Evolutionary conservation across 805 yeast species (phyloP), one percentile per base, ranked within the genome.

Genomic region (Starmerella etchellsii): DNA sequence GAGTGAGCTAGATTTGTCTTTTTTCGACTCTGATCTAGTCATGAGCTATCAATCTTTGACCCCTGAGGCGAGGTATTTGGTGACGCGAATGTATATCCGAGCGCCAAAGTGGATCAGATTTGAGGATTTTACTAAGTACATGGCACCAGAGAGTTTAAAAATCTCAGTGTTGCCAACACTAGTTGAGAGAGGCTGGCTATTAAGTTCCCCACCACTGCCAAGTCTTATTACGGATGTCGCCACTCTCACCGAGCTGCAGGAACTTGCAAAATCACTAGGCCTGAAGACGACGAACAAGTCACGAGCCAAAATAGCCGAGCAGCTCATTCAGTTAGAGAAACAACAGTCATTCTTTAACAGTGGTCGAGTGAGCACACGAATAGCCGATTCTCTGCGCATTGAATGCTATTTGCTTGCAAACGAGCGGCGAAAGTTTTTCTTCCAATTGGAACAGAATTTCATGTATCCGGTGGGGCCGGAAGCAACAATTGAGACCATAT

Each of bases 391-490:
- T 1, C 34, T 41, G 4, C 41, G 29, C 9, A 30, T 43, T 5
- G 27, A 36, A 16, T 37, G 49, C 26, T 50, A 39, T 31, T 14
- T 29, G 6, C 29, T 52, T 14, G 23, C 22, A 7, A 31, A n/a
- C 3, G 39, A 8, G 1, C 28, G 36, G n/a, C 39, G 53, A 11
- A 19, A 14, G 2, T 37, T 46, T 8, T 35, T 54, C 9, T 19
- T 25, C 31, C 20, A 43, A 11, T 38, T 53, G 31, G 44, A 52
- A 38, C 40, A 43, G 31, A 28, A 49, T 37, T 53, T 46, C 21
- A 31, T 56, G 27, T 39, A 36, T 31, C 58, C 59, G 2, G 47
- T 37, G 5, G 51, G 51, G 4, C 47, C 56, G 2, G 46, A 47
- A 18, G 47, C 53, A 1, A 35, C 45, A 1, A 31, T 52, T 16